These are phyloP conservation scores for Cytospora paraplurivora DNA, from an alignment of 2,329 filamentous ascomycete genomes.

Conservation along the genomic window DNA sequence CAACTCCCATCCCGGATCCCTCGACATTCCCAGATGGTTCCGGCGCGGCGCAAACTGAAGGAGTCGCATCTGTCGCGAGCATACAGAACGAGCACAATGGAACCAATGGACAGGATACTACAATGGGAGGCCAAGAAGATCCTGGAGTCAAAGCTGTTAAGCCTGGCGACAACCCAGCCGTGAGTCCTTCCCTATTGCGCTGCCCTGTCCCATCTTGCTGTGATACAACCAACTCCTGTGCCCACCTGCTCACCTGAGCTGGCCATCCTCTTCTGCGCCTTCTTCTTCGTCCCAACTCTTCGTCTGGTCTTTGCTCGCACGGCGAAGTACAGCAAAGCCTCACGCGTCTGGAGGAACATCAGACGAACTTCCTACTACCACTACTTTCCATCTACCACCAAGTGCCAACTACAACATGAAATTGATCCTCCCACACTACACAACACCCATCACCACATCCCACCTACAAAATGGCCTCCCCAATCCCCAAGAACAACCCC, in stretches of 20 bases:
- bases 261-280: neutral
- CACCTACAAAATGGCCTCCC: slow-evolving; percentile 4
- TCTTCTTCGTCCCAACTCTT: neutral
- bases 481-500: neutral
- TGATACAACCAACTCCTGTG: neutral
- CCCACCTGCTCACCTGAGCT: neutral
- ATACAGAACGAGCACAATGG: slow-evolving; percentile 8
- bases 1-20: slow-evolving; percentile 13
- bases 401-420: neutral
- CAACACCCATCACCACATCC: neutral
- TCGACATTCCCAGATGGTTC: slow-evolving; percentile 6
- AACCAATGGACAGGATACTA: slow-evolving; percentile 17
- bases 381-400: too few species aligned
- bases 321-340: neutral
- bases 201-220: neutral
- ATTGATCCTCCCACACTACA: too few species aligned
- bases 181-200: slow-evolving; percentile 8
- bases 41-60: slow-evolving; percentile 2
- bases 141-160: slow-evolving; percentile 12
- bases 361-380: neutral
- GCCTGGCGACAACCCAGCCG: slow-evolving; percentile 3
- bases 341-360: neutral
- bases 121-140: slow-evolving; percentile 21
- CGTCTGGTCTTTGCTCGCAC: neutral
- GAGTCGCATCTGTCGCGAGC: neutral